These are phyloP conservation scores for Globisporangium spiculum DNA, from an alignment of 352 stramenopile genomes.

Conservation along the genomic window DNA sequence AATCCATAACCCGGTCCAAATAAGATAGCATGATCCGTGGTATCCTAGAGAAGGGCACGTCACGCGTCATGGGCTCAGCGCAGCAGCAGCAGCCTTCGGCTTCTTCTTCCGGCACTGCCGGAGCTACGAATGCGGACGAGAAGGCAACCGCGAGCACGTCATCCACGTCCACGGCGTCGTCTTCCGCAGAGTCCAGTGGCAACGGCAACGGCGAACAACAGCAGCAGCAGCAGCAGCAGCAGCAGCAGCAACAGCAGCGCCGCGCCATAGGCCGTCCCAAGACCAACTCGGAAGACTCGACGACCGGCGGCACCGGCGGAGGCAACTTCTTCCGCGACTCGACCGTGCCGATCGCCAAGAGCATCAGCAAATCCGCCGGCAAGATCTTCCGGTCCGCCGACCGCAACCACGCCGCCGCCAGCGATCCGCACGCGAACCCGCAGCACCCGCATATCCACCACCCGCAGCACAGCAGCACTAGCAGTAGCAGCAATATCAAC, in stretches of 20 bases:
- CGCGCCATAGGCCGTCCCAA: constrained; percentile 7
- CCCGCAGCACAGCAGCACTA: constrained; percentile 21
- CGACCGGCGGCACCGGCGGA: background rate
- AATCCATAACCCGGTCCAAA: background rate
- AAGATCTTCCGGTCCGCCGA: constrained; percentile 17
- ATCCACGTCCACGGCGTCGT: constrained; percentile 2
- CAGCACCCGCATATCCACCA: background rate
- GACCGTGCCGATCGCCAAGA: constrained; percentile 17
- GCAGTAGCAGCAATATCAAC: constrained; percentile 18
- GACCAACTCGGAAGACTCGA: constrained; percentile 12
- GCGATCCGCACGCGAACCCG: background rate
- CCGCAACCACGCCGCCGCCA: background rate
- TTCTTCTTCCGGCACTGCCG: background rate
- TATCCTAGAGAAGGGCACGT: constrained; percentile 19
- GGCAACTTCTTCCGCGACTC: constrained; percentile 17
- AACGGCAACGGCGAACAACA: background rate
- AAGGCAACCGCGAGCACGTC: background rate
- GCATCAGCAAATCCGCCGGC: constrained; percentile 13
- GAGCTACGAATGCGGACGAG: background rate
- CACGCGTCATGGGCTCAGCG: background rate
- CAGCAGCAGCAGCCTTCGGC: background rate
- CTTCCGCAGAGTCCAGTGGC: constrained; percentile 14
- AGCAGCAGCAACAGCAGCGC: background rate
- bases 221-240: background rate
- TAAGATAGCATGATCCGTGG: constrained; percentile 17